Conservation (phyloP, 2,329 filamentous ascomycete genomes). For the Cladosporium sp. region DNA sequence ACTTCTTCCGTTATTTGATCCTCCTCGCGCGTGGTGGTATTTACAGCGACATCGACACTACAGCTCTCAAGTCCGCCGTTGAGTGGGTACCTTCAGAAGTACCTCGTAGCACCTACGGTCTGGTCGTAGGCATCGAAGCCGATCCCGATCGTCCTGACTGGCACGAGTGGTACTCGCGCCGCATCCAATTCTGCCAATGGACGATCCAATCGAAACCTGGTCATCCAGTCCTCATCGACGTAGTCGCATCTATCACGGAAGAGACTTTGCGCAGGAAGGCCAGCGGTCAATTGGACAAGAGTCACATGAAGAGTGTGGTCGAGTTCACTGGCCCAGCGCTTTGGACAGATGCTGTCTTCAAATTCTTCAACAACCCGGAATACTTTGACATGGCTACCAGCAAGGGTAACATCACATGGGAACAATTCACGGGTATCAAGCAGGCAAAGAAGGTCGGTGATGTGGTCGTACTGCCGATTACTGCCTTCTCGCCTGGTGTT, state of each 20-base stretch:
- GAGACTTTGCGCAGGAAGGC: slow-evolving; percentile 72
- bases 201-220: slow-evolving; percentile 95
- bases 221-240: slow-evolving; percentile 83
- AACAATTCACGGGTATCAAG: slow-evolving; percentile 85
- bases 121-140: slow-evolving; percentile 93
- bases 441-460: slow-evolving; percentile 83
- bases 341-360: slow-evolving; percentile 90
- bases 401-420: slow-evolving; percentile 72
- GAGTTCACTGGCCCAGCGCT: slow-evolving; percentile 92
- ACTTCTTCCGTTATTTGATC: slow-evolving; percentile 66
- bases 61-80: slow-evolving; percentile 72
- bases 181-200: slow-evolving; percentile 99
- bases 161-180: slow-evolving; percentile 90
- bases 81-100: slow-evolving; percentile 83
- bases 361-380: slow-evolving; percentile 85
- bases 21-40: slow-evolving; percentile 74
- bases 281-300: slow-evolving; percentile 58
- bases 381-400: slow-evolving; percentile 78
- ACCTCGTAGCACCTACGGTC: slow-evolving; percentile 70
- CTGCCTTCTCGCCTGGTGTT: slow-evolving; percentile 93
- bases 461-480: slow-evolving; percentile 90
- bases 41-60: slow-evolving; percentile 82
- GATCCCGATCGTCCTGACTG: slow-evolving; percentile 91
- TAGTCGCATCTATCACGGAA: slow-evolving; percentile 80
- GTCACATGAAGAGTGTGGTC: slow-evolving; percentile 68